Evolutionary conservation across 371 early-diverging fungal species (phyloP).

Genomic region (Lichtheimia ornata): DNA sequence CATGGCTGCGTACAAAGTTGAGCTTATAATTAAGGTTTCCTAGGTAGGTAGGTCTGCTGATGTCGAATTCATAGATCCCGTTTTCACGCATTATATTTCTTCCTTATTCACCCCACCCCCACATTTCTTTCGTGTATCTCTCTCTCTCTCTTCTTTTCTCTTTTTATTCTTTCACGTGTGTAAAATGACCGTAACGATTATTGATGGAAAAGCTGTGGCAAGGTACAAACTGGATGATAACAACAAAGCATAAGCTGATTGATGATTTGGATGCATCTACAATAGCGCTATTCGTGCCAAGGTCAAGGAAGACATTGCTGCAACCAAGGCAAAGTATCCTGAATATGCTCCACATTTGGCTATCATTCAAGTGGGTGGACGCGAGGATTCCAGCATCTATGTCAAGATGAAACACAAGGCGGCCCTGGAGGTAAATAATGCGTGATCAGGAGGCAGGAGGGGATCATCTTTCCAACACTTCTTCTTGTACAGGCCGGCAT

Average conservation of each 20-base stretch:
- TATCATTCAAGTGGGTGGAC: slow-evolving; percentile 87
- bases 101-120: no score
- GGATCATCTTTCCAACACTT: background rate
- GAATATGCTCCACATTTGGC: slow-evolving; percentile 77
- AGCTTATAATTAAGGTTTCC: no score
- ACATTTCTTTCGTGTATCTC: no score
- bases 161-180: no score
- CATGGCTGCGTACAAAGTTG: no score
- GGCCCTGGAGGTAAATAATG: slow-evolving; percentile 70
- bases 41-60: no score
- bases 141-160: no score
- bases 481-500: slow-evolving; percentile 57
- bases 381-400: slow-evolving; percentile 90
- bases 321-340: slow-evolving; percentile 55
- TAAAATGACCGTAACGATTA: slow-evolving; percentile 10
- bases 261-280: background rate
- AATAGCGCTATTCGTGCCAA: slow-evolving; percentile 49
- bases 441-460: background rate
- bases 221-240: slow-evolving; percentile 34
- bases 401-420: slow-evolving; percentile 88
- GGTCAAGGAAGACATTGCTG: slow-evolving; percentile 62
- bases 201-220: slow-evolving; percentile 73
- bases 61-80: no score
- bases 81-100: no score
- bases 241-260: background rate